These are phyloP conservation scores for Uncinocarpus reesii DNA, from an alignment of 2,329 filamentous ascomycete genomes.

Conservation along the genomic window DNA sequence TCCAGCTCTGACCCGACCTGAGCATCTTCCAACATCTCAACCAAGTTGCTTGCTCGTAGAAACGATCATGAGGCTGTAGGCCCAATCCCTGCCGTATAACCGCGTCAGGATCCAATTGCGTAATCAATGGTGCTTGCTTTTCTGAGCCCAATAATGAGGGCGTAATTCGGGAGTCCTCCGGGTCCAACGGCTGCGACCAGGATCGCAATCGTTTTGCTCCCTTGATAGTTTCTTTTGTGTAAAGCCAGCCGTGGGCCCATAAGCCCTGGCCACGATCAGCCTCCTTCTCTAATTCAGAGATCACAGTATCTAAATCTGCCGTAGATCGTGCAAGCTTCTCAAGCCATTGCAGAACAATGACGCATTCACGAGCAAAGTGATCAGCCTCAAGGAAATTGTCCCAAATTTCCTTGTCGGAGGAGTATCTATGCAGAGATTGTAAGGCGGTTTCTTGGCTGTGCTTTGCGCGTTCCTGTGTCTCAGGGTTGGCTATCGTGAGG, in stretches of 20 bases:
- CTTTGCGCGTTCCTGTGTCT: conserved; percentile 32
- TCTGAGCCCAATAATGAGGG: conserved; percentile 49
- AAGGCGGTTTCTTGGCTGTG: conserved; percentile 33
- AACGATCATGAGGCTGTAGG: conserved; percentile 73
- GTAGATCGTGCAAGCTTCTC: conserved; percentile 61
- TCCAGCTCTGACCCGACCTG: conserved; percentile 65
- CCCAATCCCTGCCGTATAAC: conserved; percentile 65
- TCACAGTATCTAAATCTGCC: conserved; percentile 62
- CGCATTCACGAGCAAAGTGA: conserved; percentile 63
- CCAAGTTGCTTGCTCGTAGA: conserved; percentile 85
- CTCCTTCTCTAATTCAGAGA: conserved; percentile 63
- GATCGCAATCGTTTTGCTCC: conserved; percentile 69
- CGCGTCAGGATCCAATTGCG: conserved; percentile 86
- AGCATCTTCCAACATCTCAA: conserved; percentile 89
- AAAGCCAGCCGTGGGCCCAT: conserved; percentile 81
- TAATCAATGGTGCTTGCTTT: conserved; percentile 57
- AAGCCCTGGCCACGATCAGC: conserved; percentile 66
- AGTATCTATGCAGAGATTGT: conserved; percentile 45
- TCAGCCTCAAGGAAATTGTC: conserved; percentile 65
- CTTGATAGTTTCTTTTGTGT: conserved; percentile 84
- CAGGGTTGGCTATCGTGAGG: conserved; percentile 57
- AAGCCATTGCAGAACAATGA: conserved; percentile 74
- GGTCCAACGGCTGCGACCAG: conserved; percentile 55
- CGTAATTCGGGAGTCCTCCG: conserved; percentile 47
- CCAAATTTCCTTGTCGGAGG: conserved; percentile 54